Base-by-base conservation (phyloP, 2,329 filamentous ascomycete species). In the Chrysoporthe deuterocubensis region DNA sequence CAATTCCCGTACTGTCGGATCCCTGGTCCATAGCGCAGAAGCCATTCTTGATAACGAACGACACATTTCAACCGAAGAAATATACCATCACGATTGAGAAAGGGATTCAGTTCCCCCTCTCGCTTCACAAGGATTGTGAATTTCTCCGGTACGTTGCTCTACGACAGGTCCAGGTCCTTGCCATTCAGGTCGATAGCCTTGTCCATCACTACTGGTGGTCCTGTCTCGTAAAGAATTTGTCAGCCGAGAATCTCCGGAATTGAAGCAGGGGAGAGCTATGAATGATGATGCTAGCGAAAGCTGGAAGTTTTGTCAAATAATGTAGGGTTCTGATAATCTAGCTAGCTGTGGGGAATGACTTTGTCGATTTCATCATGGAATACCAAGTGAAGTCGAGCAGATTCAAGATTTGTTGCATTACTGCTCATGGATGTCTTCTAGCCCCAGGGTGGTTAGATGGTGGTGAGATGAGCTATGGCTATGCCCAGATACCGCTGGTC, bases 61-160 rank as follows among this genome's bases (percentile, higher is more conserved):
- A 61, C 40, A 72, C 74, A 43, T 74, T 73, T 64, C 70, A 40
- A 65, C 66, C 74, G 7, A 74, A 73, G 59, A 62, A 56, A 56
- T 75, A 69, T 58, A 74, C 68, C 34, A 59, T 75, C 46, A 72
- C 65, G 40, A 69, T 75, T 11, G 74, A 73, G 65, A 73, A 71
- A 69, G 73, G 69, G 60, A 62, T 77, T 77, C 9, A 16, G 13
- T 1, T 64, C 59, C 8, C 71, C 72, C 66, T 77, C 76, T 1
- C 75, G 71, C 63, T 77, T 76, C 42, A 77, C 21, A 2, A 76
- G 62, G 16, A 76, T 69, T 4, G 74, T 74, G 32, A 69, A 72
- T 32, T 57, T 72, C n/a, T 43, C 13, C 7, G 26, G 59, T 11
- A 14, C 6, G 26, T 54, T 52, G 18, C 18, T 34, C 11, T 14